Evolutionary conservation across 78 protist genomes (phyloP), one percentile per base, ranked within the genome.

Genomic region (Creolimax fragrantissima): DNA sequence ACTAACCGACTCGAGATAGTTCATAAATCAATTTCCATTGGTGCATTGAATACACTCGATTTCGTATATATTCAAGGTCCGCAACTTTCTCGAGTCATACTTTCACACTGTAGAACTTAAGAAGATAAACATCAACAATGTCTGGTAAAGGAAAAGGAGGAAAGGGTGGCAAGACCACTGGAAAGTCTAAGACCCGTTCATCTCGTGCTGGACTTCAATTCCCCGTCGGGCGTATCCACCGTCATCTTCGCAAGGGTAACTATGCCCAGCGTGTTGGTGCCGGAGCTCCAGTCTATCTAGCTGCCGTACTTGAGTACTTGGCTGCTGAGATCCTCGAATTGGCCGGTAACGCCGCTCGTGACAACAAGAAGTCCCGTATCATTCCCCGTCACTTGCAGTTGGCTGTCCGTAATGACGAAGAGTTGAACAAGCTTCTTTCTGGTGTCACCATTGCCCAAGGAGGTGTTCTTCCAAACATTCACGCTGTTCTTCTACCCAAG

Each of bases 231-330:
- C 96, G 98, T 45, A 90, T 97, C 91, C 97, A 97, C 91, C 89
- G 97, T 43, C 58, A 90, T 45, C 92, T 97, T 86, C 42, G 95
- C 39, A 92, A 95, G 41, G 97, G 97, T 45, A 36, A 93, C 85
- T 96, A 94, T 90, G 97, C 97, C 11, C 32, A 89, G 94, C 95
- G 98, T 41, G 39, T 97, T 35, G 98, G 97, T 24, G 96, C 96
- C 39, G 96, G 97, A 2, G 98, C 97, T 41, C 96, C 98, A 36
- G 98, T 98, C 39, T 98, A 98, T 96, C 93, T 98, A 39, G 98
- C 99, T 3, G 99, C 99, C 92, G 99, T 98, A 41, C 90, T 98
- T 37, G 99, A 98, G 94, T 98, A 98, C 96, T 93, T 97, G 44
- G 93, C 97, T 2, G 98, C 98, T 44, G 99, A 98, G 93, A 95